Conservation (phyloP, 306 rosid species). For the Rosa multiflora region DNA sequence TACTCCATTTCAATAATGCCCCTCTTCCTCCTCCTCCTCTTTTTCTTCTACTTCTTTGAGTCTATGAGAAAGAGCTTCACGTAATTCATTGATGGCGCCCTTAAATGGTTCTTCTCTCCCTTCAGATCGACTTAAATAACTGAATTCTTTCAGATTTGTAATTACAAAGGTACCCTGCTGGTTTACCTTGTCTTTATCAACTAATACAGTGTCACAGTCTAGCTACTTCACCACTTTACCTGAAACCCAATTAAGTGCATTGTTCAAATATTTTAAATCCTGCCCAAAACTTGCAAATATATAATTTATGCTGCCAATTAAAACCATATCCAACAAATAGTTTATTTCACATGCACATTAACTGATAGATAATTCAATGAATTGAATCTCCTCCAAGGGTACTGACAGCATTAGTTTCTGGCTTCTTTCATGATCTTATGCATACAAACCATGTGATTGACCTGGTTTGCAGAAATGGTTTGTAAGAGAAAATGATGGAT, state of each 20-base stretch:
- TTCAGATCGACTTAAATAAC: slow-evolving; percentile 5
- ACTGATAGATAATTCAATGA: background rate
- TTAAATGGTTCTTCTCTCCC: slow-evolving; percentile 5
- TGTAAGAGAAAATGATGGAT: background rate
- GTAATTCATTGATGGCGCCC: background rate
- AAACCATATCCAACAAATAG: background rate
- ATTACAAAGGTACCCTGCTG: background rate
- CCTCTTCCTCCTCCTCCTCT: background rate
- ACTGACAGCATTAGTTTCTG: background rate
- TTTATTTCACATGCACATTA: background rate
- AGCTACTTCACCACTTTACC: background rate
- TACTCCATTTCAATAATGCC: slow-evolving; percentile 5
- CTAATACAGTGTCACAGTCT: background rate
- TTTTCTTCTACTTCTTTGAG: background rate
- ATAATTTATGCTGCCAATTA: background rate
- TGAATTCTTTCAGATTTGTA: background rate
- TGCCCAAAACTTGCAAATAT: background rate
- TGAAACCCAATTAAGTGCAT: background rate
- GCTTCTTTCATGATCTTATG: background rate
- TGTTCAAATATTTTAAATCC: background rate
- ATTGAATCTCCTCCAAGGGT: background rate
- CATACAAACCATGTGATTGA: background rate
- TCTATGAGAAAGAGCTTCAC: background rate
- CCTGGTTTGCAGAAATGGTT: background rate
- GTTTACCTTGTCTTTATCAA: no score